Evolutionary conservation across 208 protist species (phyloP).

Genomic region (Trichomonas gallinae): DNA sequence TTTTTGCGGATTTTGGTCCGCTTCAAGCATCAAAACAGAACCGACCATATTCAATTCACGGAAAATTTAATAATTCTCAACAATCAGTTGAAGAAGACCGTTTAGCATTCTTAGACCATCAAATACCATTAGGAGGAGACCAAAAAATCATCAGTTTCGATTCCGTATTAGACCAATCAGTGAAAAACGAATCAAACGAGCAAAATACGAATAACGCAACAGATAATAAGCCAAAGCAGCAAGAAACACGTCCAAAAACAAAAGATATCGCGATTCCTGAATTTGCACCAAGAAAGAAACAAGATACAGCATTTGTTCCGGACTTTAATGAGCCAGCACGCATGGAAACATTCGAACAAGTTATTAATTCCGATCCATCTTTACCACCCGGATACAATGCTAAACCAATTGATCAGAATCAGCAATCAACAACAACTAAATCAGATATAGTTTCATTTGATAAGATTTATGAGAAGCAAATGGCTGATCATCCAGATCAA

Average conservation of each 20-base stretch:
- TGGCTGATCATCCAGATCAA: background rate
- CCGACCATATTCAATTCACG: background rate
- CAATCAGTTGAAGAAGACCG: background rate
- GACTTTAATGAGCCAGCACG: background rate
- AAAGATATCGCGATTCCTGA: background rate
- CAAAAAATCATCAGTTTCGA: background rate
- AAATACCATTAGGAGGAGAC: background rate
- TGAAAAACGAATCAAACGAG: background rate
- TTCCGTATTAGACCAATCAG: background rate
- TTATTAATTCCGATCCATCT: background rate
- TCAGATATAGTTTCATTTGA: background rate
- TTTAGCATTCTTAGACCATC: background rate
- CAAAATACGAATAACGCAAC: too few species aligned
- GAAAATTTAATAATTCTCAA: background rate
- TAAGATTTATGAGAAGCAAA: background rate
- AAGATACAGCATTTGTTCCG: background rate
- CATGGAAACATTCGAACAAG: background rate
- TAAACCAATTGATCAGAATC: background rate
- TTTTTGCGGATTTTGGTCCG: background rate
- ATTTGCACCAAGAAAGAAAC: background rate
- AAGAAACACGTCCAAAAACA: too few species aligned
- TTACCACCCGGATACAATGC: background rate
- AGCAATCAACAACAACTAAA: background rate
- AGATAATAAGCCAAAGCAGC: background rate
- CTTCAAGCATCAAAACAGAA: background rate